These are phyloP conservation scores for Spathaspora girioi DNA, from an alignment of 805 yeast genomes.

Conservation along the genomic window DNA sequence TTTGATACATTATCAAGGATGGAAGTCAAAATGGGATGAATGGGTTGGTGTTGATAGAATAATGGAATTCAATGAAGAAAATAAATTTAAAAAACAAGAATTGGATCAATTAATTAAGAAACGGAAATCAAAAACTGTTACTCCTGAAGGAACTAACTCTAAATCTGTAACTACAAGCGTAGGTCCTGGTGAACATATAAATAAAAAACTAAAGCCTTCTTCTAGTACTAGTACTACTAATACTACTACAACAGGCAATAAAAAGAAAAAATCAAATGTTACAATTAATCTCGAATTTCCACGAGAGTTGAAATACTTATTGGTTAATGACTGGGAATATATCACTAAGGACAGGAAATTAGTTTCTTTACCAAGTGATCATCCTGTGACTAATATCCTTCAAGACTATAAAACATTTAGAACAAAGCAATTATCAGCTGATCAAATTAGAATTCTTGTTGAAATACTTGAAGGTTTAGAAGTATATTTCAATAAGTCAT, in stretches of 20 bases:
- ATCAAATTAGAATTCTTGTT: constrained; percentile 36
- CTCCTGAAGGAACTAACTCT: background rate
- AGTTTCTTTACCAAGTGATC: constrained; percentile 58
- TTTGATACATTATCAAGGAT: constrained; percentile 86
- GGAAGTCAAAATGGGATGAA: constrained; percentile 96
- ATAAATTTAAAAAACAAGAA: constrained; percentile 61
- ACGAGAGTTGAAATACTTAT: constrained; percentile 58
- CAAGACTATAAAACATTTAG: constrained; percentile 42
- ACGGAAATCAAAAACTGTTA: constrained; percentile 6
- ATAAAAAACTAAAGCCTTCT: background rate
- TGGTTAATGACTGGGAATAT: constrained; percentile 93
- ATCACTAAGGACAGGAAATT: constrained; percentile 77
- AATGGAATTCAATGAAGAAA: constrained; percentile 65
- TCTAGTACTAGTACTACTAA: background rate
- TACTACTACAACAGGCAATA: background rate
- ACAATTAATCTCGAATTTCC: constrained; percentile 30
- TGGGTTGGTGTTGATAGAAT: constrained; percentile 80
- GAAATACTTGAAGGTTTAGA: constrained; percentile 73
- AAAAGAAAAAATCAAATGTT: constrained; percentile 18
- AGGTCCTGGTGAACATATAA: background rate
- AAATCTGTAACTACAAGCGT: background rate
- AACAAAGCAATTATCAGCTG: constrained; percentile 10
- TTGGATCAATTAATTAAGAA: constrained; percentile 34
- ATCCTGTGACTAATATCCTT: constrained; percentile 53
- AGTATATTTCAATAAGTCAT: constrained; percentile 67